A percentile compares a stretch with the other conserved stretches of the same genome.
Conservation (phyloP, 1,284 basidiomycete genomes). For the Bondarzewia mesenterica region DNA sequence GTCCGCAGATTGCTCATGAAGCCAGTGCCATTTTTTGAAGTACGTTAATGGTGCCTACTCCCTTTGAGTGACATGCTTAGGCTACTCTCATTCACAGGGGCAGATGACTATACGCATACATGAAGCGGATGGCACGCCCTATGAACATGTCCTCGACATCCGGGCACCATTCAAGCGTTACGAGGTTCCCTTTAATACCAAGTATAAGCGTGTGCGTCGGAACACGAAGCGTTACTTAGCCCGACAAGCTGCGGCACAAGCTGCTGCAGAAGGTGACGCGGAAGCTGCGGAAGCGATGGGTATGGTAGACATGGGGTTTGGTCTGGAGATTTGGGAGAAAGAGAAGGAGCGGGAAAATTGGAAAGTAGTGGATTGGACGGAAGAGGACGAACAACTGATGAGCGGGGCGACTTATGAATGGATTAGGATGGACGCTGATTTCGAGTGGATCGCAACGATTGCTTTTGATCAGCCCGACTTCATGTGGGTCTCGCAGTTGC, state of each 20-base stretch:
- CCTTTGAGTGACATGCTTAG: constrained; percentile 9
- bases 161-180: constrained; percentile 83
- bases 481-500: constrained; percentile 98
- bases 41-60: constrained; percentile 25
- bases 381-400: constrained; percentile 92
- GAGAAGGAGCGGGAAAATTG: constrained; percentile 88
- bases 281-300: constrained; percentile 92
- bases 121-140: constrained; percentile 98
- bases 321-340: constrained; percentile 95
- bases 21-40: constrained; percentile 85
- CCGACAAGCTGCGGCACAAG: constrained; percentile 87
- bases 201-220: constrained; percentile 94
- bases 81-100: constrained; percentile 41
- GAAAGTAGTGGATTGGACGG: constrained; percentile 97
- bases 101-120: constrained; percentile 99
- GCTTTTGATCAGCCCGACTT: constrained; percentile 95
- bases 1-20: constrained; percentile 64
- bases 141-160: constrained; percentile 96
- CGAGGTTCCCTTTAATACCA: constrained; percentile 99
- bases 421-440: constrained; percentile 98
- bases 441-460: constrained; percentile 94
- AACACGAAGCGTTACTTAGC: constrained; percentile 94
- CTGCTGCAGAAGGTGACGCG: constrained; percentile 83
- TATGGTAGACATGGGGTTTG: constrained; percentile 92
- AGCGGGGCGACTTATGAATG: constrained; percentile 96